These are phyloP conservation scores for Rhynchospora breviuscula DNA, from an alignment of 176 grass and related monocot genomes.

Conservation along the genomic window DNA sequence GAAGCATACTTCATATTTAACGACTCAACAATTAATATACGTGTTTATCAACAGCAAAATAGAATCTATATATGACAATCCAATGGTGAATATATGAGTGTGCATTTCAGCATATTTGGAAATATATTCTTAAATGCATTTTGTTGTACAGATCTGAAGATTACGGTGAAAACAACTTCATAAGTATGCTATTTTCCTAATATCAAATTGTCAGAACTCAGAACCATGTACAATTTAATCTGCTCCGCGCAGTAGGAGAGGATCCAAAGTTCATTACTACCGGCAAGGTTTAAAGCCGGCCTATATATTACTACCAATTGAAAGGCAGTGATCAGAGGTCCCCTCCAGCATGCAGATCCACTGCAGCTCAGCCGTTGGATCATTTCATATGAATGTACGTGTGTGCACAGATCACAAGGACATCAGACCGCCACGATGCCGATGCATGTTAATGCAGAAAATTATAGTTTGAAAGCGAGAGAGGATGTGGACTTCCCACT, in stretches of 20 bases:
- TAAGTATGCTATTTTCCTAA: neutral
- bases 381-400: neutral
- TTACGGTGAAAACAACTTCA: neutral
- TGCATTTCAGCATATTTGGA: too few species aligned
- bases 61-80: too few species aligned
- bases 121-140: neutral
- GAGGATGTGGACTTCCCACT: neutral
- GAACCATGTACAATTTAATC: neutral
- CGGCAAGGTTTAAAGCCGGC: neutral
- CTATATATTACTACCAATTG: neutral
- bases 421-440: neutral
- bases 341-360: neutral
- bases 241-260: neutral
- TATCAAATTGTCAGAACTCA: neutral
- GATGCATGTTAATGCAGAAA: neutral
- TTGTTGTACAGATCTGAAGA: neutral
- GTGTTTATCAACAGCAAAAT: too few species aligned
- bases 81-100: too few species aligned
- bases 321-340: neutral
- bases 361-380: neutral
- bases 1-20: neutral
- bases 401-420: neutral
- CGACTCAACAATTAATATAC: too few species aligned
- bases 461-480: constrained; percentile 3
- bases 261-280: neutral